Evolutionary conservation across 2,329 filamentous ascomycete genomes (phyloP), one percentile per base, ranked within the genome.

Genomic region (Aspergillus vadensis): DNA sequence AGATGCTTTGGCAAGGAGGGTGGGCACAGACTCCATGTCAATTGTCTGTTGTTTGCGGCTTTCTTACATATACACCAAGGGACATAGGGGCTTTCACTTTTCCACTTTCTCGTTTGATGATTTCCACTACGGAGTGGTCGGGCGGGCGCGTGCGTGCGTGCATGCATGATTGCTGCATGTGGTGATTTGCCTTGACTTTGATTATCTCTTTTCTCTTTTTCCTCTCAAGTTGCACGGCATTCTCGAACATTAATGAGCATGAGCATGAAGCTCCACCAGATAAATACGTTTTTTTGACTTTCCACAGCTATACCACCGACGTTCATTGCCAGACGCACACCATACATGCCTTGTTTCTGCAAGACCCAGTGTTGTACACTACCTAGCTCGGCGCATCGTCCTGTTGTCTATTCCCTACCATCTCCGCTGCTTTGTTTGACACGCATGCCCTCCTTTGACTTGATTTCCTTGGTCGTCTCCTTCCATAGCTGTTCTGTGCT

Each of bases 51-150:
- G 67, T 67, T 36, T 60, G 73, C 63, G 66, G 65, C 75, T 74
- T 65, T 27, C 70, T 70, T 72, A 71, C 74, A 74, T 75, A 75
- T 76, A 74, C 70, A 72, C 69, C 32, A 69, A 70, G 72, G 72
- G 72, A 76, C 72, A 73, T 74, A 73, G 60, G 73, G 72, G 69
- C 56, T 61, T 62, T 70, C 58, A 65, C 55, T 65, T 62, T 69
- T 60, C 63, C 61, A 65, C 63, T 67, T 70, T 66, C 63, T 60
- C 57, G 56, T 67, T 62, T 62, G 65, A 58, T 64, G 44, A 57
- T 62, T 59, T 61, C 32, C 60, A 64, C 64, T 57, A 64, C 61
- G 60, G 69, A 69, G 68, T 69, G 71, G 62, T 66, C 59, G 65
- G 70, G 67, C 67, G 69, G 23, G 44, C 44, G 23, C 27, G 51